A percentile compares a stretch with the other conserved stretches of the same genome.
These are phyloP conservation scores for Colletotrichum higginsianum DNA, from an alignment of 2,329 filamentous ascomycete species.

Conservation along the genomic window DNA sequence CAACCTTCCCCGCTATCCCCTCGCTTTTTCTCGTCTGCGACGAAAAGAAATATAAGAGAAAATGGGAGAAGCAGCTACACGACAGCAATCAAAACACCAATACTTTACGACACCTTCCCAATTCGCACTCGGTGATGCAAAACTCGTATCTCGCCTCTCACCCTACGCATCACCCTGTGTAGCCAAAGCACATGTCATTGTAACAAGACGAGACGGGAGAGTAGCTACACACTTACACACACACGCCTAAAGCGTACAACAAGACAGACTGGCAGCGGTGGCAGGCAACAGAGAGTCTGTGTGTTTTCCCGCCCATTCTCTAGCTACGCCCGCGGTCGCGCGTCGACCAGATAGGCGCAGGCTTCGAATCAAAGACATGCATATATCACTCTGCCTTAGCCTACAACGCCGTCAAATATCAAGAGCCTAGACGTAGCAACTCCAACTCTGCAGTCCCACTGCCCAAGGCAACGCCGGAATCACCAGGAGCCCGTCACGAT, in stretches of 20 bases:
- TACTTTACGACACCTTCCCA: not conserved
- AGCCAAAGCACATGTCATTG: conserved; percentile 15
- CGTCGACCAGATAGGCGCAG: conserved; percentile 24
- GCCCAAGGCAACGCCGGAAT: not conserved
- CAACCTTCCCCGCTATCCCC: conserved; percentile 4
- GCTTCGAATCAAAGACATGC: conserved; percentile 24
- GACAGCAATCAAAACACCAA: no score
- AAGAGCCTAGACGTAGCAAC: not conserved
- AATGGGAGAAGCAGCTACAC: not conserved
- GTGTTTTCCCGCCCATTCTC: not conserved
- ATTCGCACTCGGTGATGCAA: not conserved
- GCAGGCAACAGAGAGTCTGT: not conserved
- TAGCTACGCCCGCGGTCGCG: not conserved
- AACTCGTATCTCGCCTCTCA: conserved; percentile 5
- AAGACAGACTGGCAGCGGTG: not conserved
- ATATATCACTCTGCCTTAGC: conserved; percentile 18
- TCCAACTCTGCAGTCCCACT: not conserved
- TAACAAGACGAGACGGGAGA: not conserved
- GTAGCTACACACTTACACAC: not conserved
- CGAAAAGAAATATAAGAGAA: no score
- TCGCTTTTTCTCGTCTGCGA: not conserved
- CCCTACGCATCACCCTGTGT: not conserved
- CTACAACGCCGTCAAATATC: not conserved
- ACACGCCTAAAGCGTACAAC: not conserved
- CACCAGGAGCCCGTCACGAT: not conserved